Conservation (phyloP, 768 basidiomycete species). For the Lentinula sp. region DNA sequence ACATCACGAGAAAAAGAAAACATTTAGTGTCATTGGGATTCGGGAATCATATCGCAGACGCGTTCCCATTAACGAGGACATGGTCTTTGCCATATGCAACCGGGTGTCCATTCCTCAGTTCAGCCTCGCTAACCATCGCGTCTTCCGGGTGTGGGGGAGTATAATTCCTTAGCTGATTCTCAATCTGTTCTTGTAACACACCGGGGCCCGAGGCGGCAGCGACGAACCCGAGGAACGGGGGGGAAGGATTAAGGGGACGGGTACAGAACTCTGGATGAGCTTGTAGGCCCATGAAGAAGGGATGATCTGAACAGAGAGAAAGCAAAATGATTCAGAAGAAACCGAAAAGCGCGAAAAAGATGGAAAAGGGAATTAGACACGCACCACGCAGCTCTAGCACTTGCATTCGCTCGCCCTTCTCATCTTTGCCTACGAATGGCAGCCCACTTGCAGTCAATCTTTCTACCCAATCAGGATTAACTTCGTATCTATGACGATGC, state of each 20-base stretch:
- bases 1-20: too few relatives aligned
- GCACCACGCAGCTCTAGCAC: constrained; percentile 79
- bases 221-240: constrained; percentile 94
- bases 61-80: constrained; percentile 3
- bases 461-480: constrained; percentile 85
- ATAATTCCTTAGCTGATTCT: constrained; percentile 54
- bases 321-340: neutral
- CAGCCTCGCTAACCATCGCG: constrained; percentile 68
- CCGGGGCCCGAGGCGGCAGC: constrained; percentile 58
- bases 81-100: constrained; percentile 16
- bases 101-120: constrained; percentile 30
- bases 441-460: constrained; percentile 56
- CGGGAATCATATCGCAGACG: neutral
- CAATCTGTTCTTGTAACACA: constrained; percentile 68
- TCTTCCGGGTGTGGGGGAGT: constrained; percentile 71
- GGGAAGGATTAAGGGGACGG: constrained; percentile 94
- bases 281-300: constrained; percentile 90
- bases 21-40: neutral
- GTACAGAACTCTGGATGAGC: constrained; percentile 99
- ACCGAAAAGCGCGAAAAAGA: neutral
- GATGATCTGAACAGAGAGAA: constrained; percentile 57
- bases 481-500: constrained; percentile 94
- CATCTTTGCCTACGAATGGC: constrained; percentile 82
- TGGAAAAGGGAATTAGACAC: constrained; percentile 19
- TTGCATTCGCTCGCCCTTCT: constrained; percentile 97